Conservation (phyloP, 306 rosid species). For the Medicago ruthenica region DNA sequence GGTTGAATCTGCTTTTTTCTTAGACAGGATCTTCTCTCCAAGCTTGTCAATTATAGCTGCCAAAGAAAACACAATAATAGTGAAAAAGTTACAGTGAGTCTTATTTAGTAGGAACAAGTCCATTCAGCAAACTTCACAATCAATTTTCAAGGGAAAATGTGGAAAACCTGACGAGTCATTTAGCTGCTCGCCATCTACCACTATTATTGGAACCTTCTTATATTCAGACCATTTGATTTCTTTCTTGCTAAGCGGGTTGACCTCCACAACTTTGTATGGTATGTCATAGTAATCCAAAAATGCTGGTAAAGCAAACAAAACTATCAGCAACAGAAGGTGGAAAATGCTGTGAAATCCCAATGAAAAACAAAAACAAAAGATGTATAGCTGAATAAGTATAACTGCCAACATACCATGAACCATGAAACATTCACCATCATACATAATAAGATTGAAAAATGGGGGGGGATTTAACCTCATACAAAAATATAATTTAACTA, state of each 20-base stretch:
- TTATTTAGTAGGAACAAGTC: conserved; percentile 11
- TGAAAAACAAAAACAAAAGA: conserved; percentile 2
- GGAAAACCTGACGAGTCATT: conserved; percentile 92
- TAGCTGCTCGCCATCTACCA: conserved; percentile 91
- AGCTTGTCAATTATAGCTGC: conserved; percentile 82
- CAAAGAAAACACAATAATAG: conserved; percentile 25
- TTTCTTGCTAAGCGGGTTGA: conserved; percentile 92
- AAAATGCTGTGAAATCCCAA: conserved; percentile 30
- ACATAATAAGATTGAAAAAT: conserved; percentile 1
- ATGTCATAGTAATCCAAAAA: conserved; percentile 88
- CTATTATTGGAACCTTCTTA: conserved; percentile 91
- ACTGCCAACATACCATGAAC: conserved; percentile 5
- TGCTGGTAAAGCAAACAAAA: conserved; percentile 60
- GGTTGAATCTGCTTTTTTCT: conserved; percentile 46
- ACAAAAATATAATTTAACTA: not conserved
- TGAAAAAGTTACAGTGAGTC: not conserved
- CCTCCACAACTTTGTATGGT: conserved; percentile 93
- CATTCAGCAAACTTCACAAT: conserved; percentile 26
- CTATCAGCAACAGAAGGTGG: conserved; percentile 33
- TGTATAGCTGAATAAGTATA: conserved; percentile 16
- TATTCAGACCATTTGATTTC: conserved; percentile 97
- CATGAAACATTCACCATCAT: conserved; percentile 8
- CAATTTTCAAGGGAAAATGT: conserved; percentile 14
- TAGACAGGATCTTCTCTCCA: conserved; percentile 56
- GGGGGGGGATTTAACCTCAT: conserved; percentile 8